Base-by-base conservation (phyloP, 176 grass and related monocot species). In the Otatea glauca region DNA sequence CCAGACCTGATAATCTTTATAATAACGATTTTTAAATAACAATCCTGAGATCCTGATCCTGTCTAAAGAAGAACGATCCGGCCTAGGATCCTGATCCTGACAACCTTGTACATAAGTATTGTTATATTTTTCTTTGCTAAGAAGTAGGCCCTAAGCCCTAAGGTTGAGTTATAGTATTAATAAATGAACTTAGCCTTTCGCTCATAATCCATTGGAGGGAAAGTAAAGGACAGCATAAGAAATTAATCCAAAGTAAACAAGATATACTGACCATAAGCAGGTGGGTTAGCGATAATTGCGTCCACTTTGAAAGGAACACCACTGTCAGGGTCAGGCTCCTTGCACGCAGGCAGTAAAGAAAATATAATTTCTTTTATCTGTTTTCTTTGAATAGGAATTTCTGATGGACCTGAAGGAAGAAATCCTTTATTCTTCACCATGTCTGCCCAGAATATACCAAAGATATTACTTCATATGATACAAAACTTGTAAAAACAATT, bases 371-470 rank as follows among this genome's bases (percentile, higher is more conserved):
- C 97, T 88, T 89, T 96, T 0, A 99, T 94, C 78, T 99, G 97
- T 42, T 99, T 99, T 79, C 97, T 86, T 86, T 99, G 97, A 68
- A 94, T 86, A 77, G 90, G 34, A 88, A 99, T 94, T 87, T 99
- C 97, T 39, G 93, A 99, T 56, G 93, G 93, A 14, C 86, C 72
- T 17, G 97, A 99, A 72, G 96, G 96, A 16, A 99, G 86, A 50
- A 99, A 99, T 29, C 96, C 96, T 91, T 99, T 99, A 63, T 99
- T 96, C 86, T 96, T 99, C 34, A 99, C 96, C 96, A 99, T 96
- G 61, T 99, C 96, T 96, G 84, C 68, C 83, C 73, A 70, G 48
- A 85, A 79, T 53, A 47, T 51, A 77, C 16, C 29, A 67, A 79
- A 64, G 1, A 79, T 1, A 41, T 85, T 38, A 64, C 7, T 47